Conservation (phyloP, 1,139 yeast species). For the Hyphopichia wangnamkhiaoensis region DNA sequence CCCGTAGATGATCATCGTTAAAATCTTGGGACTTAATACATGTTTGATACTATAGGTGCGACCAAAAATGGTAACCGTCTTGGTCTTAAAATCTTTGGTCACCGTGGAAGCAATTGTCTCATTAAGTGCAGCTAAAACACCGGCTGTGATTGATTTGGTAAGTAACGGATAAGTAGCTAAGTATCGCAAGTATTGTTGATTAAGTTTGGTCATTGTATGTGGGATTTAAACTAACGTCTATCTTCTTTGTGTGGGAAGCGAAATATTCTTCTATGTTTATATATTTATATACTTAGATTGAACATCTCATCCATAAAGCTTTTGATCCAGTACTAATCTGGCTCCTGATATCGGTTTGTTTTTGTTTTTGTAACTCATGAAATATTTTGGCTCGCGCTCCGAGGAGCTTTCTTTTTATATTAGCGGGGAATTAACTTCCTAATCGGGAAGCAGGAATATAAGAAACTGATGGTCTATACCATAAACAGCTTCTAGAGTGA, state of each 20-base stretch:
- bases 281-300: no score
- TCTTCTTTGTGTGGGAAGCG: not conserved
- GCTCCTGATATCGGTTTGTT: no score
- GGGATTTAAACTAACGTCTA: not conserved
- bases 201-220: conserved; percentile 8
- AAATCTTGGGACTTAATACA: conserved; percentile 48
- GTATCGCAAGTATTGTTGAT: conserved; percentile 38
- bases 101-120: conserved; percentile 57
- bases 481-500: no score
- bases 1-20: conserved; percentile 74
- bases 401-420: no score
- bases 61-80: conserved; percentile 9
- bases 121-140: conserved; percentile 55
- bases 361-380: no score
- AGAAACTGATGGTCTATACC: no score
- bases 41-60: conserved; percentile 28
- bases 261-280: no score
- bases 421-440: no score
- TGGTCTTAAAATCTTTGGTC: conserved; percentile 43
- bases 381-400: no score
- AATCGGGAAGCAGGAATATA: no score
- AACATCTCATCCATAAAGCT: no score
- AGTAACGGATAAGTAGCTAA: conserved; percentile 53
- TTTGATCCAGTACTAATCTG: no score
- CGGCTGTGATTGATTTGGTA: conserved; percentile 64